A percentile compares a stretch with the other conserved stretches of the same genome.
These are phyloP conservation scores for Exophiala sideris DNA, from an alignment of 2,329 filamentous ascomycete species.

Conservation along the genomic window DNA sequence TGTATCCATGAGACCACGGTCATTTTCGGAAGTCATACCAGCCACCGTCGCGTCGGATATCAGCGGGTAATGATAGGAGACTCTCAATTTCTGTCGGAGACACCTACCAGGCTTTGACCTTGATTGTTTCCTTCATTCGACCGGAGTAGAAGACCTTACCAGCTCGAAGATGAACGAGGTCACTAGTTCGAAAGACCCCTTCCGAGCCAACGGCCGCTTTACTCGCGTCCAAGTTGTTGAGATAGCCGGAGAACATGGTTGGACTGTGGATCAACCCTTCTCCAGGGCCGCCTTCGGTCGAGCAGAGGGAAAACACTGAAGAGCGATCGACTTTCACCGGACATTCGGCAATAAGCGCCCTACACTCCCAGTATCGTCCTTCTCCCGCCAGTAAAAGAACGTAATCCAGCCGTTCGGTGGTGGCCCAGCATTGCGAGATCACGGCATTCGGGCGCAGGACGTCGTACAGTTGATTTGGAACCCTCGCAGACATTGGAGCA, in stretches of 20 bases:
- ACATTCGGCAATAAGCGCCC: slow-evolving; percentile 43
- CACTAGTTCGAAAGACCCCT: slow-evolving; percentile 46
- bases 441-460: slow-evolving; percentile 41
- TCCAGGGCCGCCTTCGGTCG: slow-evolving; percentile 32
- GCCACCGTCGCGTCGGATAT: slow-evolving; percentile 48
- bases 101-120: slow-evolving; percentile 47
- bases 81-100: slow-evolving; percentile 49
- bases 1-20: slow-evolving; percentile 33
- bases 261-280: slow-evolving; percentile 43
- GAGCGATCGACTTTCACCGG: slow-evolving; percentile 30
- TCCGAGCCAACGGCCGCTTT: slow-evolving; percentile 31
- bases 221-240: slow-evolving; percentile 35
- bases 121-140: slow-evolving; percentile 46
- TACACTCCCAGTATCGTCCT: slow-evolving; percentile 47
- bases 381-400: slow-evolving; percentile 33
- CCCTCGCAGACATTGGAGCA: slow-evolving; percentile 44
- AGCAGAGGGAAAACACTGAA: neutral
- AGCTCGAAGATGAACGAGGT: slow-evolving; percentile 38
- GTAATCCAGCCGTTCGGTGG: slow-evolving; percentile 49
- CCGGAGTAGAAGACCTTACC: slow-evolving; percentile 41
- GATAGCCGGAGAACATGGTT: slow-evolving; percentile 38
- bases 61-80: slow-evolving; percentile 42
- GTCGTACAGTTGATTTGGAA: slow-evolving; percentile 39
- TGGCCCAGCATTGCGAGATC: slow-evolving; percentile 52
- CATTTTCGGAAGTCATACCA: slow-evolving; percentile 38